Conservation (phyloP, 768 basidiomycete genomes). For the Leccinum variicolor region DNA sequence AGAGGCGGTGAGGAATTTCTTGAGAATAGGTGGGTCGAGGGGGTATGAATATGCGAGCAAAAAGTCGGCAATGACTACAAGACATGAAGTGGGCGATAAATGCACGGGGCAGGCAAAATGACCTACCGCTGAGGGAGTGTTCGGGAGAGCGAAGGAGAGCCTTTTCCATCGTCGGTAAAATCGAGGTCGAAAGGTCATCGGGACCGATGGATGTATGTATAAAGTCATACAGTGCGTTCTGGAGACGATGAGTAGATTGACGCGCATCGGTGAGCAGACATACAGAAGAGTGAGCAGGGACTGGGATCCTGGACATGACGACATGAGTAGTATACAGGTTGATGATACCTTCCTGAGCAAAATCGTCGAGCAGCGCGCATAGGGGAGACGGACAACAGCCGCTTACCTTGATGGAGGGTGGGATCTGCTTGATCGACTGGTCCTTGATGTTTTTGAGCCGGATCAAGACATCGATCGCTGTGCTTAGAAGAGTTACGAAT, state of each 20-base stretch:
- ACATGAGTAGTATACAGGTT: conserved; percentile 57
- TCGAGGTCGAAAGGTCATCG: conserved; percentile 46
- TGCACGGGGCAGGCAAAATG: background rate
- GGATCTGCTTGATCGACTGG: conserved; percentile 39
- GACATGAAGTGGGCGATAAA: background rate
- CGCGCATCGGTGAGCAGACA: conserved; percentile 16
- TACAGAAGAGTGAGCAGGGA: conserved; percentile 61
- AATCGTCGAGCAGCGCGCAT: background rate
- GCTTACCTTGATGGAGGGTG: conserved; percentile 46
- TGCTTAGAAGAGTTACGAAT: conserved; percentile 56
- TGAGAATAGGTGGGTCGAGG: conserved; percentile 46
- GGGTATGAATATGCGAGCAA: conserved; percentile 51
- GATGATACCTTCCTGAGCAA: conserved; percentile 51
- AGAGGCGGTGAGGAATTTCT: conserved; percentile 52
- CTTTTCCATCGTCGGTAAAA: conserved; percentile 78
- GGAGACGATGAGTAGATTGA: conserved; percentile 10
- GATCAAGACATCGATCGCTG: conserved; percentile 66
- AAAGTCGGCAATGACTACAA: conserved; percentile 55
- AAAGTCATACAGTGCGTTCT: conserved; percentile 62
- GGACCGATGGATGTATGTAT: conserved; percentile 48
- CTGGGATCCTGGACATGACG: conserved; percentile 61
- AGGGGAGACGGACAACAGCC: background rate
- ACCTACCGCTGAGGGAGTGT: conserved; percentile 60
- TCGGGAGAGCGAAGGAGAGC: conserved; percentile 82
- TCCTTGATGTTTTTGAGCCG: conserved; percentile 58